Base-by-base conservation (phyloP, 2,329 filamentous ascomycete species). In the Botrytis pseudocinerea region DNA sequence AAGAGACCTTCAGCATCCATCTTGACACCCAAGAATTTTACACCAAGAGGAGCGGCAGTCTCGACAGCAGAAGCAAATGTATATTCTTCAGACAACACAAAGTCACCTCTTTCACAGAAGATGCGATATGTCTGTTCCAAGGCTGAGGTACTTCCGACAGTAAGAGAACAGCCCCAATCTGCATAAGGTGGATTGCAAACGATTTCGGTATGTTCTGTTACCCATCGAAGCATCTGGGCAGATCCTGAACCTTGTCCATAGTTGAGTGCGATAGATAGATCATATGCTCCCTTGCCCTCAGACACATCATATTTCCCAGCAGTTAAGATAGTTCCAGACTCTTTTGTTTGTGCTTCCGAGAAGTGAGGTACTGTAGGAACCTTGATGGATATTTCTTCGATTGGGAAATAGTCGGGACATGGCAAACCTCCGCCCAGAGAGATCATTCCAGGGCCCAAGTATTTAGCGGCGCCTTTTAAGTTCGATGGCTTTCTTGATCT, bases 121-220 rank as follows among this genome's bases (percentile, higher is more conserved):
- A 98, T 92, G 70, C 96, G 90, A 62, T 97, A 85, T 2, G 92
- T 87, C 82, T 95, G 92, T 79, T 98, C 96, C 76, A 97, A 87
- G 0, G 93, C 91, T 38, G 90, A 93, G 0, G 96, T 98, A 82
- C 91, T 96, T 70, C 95, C 96, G 59, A 95, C 88, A 3, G 91
- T 95, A 84, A 98, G 87, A 71, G 90, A 91, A 78, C 93, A 93
- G 76, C 89, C 87, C 96, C 96, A 99, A 84, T 99, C 95, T 28
- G 91, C 87, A 81, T 98, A 98, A 0, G 93, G 93, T 25, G 95
- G 95, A 75, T 89, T 87, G 82, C 94, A 93, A 25, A 97, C 90
- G 72, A 98, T 89, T 83, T 99, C 95, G 0, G 95, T 97, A 83
- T 98, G 96, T 85, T 99, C 96, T 0, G 95, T 97, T 69, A 98